These are phyloP conservation scores for Lolium perenne DNA, from an alignment of 176 grass and related monocot genomes.

Conservation along the genomic window DNA sequence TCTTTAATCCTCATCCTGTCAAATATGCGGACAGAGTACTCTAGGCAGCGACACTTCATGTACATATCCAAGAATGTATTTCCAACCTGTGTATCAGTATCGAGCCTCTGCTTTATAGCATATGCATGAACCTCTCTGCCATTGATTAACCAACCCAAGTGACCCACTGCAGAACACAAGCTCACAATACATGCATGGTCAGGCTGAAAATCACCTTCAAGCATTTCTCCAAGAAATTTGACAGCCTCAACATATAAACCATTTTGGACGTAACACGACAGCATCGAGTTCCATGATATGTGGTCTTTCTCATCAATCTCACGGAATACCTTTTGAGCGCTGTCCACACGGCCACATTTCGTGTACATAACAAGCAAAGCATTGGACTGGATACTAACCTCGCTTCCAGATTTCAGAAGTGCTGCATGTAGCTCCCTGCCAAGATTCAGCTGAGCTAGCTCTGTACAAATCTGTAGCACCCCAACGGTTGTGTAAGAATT, in stretches of 20 bases:
- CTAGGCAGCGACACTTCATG: slow-evolving; percentile 56
- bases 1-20: slow-evolving; percentile 65
- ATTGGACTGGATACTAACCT: slow-evolving; percentile 66
- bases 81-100: slow-evolving; percentile 67
- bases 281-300: slow-evolving; percentile 92
- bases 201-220: slow-evolving; percentile 55
- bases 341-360: slow-evolving; percentile 57
- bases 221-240: slow-evolving; percentile 58
- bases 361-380: slow-evolving; percentile 79
- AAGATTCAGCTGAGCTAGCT: slow-evolving; percentile 61
- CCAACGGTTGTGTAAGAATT: slow-evolving; percentile 83
- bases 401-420: slow-evolving; percentile 52
- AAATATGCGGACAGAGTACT: slow-evolving; percentile 58
- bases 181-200: slow-evolving; percentile 78
- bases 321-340: slow-evolving; percentile 57
- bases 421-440: slow-evolving; percentile 79
- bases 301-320: slow-evolving; percentile 71
- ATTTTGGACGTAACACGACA: slow-evolving; percentile 85
- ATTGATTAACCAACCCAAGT: slow-evolving; percentile 56
- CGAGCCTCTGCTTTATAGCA: slow-evolving; percentile 72
- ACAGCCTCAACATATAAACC: slow-evolving; percentile 59
- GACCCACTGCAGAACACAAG: slow-evolving; percentile 70
- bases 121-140: slow-evolving; percentile 81
- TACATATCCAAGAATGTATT: slow-evolving; percentile 97
- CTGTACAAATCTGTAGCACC: slow-evolving; percentile 73